Evolutionary conservation across 2,329 filamentous ascomycete genomes (phyloP).

Genomic region (Neurospora sp.): DNA sequence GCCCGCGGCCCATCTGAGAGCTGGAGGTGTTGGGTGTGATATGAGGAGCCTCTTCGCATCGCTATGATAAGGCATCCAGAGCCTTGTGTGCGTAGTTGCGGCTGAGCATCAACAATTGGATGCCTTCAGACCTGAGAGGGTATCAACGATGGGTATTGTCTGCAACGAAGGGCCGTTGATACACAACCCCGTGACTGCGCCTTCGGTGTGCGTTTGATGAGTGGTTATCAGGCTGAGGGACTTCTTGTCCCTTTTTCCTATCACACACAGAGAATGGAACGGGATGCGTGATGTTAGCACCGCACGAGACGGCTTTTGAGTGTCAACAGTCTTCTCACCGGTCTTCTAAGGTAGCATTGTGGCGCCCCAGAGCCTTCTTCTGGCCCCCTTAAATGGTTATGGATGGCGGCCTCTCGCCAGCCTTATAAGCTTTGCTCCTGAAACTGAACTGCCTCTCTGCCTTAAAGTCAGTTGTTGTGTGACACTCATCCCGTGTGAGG

Average conservation of each 20-base stretch:
- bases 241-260: neutral
- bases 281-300: neutral
- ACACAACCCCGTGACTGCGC: neutral
- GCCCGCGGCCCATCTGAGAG: neutral
- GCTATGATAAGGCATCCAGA: neutral
- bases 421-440: neutral
- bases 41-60: neutral
- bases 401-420: neutral
- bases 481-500: neutral
- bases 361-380: neutral
- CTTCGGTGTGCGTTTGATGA: neutral
- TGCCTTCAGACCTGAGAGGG: neutral
- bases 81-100: neutral
- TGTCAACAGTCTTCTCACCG: neutral
- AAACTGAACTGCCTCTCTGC: neutral
- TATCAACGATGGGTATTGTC: neutral
- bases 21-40: fast-evolving
- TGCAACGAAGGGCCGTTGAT: neutral
- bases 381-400: neutral
- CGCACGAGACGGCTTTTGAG: neutral
- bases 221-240: neutral
- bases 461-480: neutral
- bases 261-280: neutral
- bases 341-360: neutral
- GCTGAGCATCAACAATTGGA: neutral